Conservation (phyloP, 305 asterid genomes). For the Solanum hybrid region DNA sequence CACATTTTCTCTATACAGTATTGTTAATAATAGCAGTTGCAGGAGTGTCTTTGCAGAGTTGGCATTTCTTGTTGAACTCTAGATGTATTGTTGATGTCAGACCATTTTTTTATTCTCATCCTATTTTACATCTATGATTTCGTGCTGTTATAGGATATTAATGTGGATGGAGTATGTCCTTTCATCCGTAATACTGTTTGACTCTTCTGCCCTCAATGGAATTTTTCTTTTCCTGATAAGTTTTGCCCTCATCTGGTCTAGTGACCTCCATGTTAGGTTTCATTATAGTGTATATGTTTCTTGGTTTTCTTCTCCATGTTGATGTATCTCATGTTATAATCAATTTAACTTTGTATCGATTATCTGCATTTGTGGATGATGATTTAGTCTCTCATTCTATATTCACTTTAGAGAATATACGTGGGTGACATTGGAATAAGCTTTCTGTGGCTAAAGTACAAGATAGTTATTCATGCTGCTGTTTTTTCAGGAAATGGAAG, state of each 20-base stretch:
- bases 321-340: background rate
- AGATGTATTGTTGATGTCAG: background rate
- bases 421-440: background rate
- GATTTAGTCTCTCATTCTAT: background rate
- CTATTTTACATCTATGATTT: background rate
- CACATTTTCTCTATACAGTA: background rate
- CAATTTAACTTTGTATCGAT: background rate
- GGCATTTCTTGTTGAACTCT: background rate
- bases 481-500: conserved; percentile 77
- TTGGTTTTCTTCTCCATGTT: background rate
- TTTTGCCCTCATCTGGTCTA: background rate
- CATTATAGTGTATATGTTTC: background rate
- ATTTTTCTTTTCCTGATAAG: background rate
- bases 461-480: conserved; percentile 5
- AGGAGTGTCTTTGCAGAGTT: background rate
- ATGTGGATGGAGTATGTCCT: background rate
- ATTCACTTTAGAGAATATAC: background rate
- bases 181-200: background rate
- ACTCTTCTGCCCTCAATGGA: background rate
- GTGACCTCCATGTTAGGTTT: background rate
- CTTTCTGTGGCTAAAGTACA: conserved; percentile 1
- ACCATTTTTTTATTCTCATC: background rate
- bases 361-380: background rate
- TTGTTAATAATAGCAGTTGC: background rate
- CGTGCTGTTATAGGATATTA: background rate